Evolutionary conservation across 306 rosid species (phyloP).

Genomic region (Lupinus albus): DNA sequence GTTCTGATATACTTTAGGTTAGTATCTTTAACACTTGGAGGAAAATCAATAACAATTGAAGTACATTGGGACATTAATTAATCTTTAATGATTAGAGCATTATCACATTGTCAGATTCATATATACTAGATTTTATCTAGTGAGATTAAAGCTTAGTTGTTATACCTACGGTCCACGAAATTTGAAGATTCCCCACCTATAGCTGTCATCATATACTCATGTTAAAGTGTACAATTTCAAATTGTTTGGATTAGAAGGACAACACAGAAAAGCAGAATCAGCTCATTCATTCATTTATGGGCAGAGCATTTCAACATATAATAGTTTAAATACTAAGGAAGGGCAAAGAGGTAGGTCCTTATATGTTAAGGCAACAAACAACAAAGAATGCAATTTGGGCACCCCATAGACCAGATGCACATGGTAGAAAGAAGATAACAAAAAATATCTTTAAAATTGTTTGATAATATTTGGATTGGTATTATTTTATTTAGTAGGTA

Average conservation of each 20-base stretch:
- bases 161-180: too few species aligned
- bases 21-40: not conserved
- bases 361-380: conserved; percentile 50
- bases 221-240: conserved; percentile 10
- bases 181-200: conserved; percentile 34
- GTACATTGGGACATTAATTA: too few species aligned
- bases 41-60: not conserved
- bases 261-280: conserved; percentile 32
- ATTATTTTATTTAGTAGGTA: too few species aligned
- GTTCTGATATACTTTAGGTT: not conserved
- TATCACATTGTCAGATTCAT: too few species aligned
- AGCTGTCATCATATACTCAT: conserved; percentile 36
- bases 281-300: not conserved
- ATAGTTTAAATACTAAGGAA: conserved; percentile 26
- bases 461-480: too few species aligned
- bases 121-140: too few species aligned
- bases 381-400: conserved; percentile 49
- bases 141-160: too few species aligned
- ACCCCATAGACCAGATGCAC: conserved; percentile 55
- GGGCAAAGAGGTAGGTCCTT: conserved; percentile 51
- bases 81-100: too few species aligned
- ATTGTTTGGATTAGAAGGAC: conserved; percentile 37
- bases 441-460: too few species aligned
- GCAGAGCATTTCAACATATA: conserved; percentile 27
- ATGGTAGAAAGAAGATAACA: too few species aligned